Conservation (phyloP, 208 protist genomes). For the Trichomonas vaginalis region DNA sequence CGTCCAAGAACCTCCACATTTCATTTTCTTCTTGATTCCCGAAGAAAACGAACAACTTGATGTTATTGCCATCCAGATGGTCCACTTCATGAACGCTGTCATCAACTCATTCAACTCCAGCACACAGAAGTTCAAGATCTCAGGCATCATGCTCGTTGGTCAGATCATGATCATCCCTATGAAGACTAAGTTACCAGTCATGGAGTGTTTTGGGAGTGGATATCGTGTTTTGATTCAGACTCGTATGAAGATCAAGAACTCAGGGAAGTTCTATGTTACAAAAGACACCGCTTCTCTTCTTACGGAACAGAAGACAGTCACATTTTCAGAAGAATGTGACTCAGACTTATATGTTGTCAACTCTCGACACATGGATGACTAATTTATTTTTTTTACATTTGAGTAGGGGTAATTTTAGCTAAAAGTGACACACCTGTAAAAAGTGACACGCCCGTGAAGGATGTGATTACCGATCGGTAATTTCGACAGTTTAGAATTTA, state of each 20-base stretch:
- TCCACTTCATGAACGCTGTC: neutral
- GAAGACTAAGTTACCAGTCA: neutral
- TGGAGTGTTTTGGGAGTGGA: neutral
- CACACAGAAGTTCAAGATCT: neutral
- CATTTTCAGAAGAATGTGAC: neutral
- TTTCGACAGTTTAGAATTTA: too few relatives aligned
- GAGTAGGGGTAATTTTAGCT: too few relatives aligned
- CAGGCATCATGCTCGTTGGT: neutral
- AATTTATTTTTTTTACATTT: too few relatives aligned
- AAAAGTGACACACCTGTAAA: too few relatives aligned
- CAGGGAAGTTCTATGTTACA: neutral
- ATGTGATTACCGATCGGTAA: too few relatives aligned
- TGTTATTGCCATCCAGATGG: neutral
- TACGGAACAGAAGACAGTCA: neutral
- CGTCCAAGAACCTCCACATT: neutral
- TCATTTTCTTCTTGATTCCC: neutral
- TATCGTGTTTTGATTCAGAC: neutral
- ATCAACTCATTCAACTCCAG: neutral
- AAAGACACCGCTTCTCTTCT: neutral
- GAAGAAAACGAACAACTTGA: neutral
- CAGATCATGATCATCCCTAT: neutral
- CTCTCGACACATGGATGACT: neutral
- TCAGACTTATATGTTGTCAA: neutral
- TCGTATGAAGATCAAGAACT: neutral
- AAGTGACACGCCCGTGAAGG: too few relatives aligned